Evolutionary conservation across 179 eudicot species (phyloP), one percentile per base, ranked within the genome.

Genomic region (Heliamphora ciliata): DNA sequence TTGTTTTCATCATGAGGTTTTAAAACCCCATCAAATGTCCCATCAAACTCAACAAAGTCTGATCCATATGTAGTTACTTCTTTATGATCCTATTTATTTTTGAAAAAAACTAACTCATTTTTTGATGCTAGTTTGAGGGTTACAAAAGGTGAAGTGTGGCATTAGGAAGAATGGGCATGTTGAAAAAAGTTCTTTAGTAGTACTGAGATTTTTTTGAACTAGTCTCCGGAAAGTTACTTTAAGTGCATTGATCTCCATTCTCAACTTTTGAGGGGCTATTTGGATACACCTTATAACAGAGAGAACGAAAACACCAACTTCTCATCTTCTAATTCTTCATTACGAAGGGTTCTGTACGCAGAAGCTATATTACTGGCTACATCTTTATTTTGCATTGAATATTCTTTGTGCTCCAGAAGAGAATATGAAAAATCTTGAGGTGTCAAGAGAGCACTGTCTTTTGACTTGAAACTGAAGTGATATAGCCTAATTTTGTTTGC

Each of bases 231-330:
- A 31, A 31, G 40, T 31, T 31, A 31, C 40, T 31, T 31, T 31
- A 31, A 31, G 55, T 48, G 11, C 75, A 15, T 15, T 48, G 52
- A n/a, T 17, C 76, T n/a, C 6, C 44, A 3, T 73, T 50, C 40
- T 73, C 76, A 72, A 73, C 58, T 72, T 31, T 31, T 73, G 76
- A 73, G 13, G 6, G 76, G 76, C 13, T 73, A 73, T 73, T 50
- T 73, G 58, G 6, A 48, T 72, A 48, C 50, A 56, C 2, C 6
- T 50, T 31, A 50, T 72, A 50, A n/a, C 31, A 48, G 14, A 17
- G 9, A 48, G 31, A 15, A 71, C 2, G 75, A 13, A n/a, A 72
- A 48, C 52, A 7, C n/a, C 58, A 24, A 48, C 76, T 31, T 72
- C 31, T 72, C 40, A 51, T 71, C 0, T 5, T 71, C 24, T 71